These are phyloP conservation scores for Geosmithia morbida DNA, from an alignment of 2,329 filamentous ascomycete genomes.

Conservation along the genomic window DNA sequence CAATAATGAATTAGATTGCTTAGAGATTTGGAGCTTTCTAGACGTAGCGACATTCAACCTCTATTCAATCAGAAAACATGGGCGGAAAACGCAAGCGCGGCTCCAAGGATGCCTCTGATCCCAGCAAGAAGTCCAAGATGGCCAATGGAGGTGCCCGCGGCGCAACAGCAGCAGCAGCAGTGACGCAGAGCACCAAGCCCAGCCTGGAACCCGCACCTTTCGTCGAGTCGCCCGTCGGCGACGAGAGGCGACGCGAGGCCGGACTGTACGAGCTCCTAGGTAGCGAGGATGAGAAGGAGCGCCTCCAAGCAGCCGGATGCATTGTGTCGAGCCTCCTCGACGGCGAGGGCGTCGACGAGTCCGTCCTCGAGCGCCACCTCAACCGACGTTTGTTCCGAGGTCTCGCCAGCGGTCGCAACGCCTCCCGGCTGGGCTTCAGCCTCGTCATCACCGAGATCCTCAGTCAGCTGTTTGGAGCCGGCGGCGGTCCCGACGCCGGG, in stretches of 20 bases:
- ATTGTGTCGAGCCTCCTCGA: conserved; percentile 39
- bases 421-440: conserved; percentile 77
- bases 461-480: conserved; percentile 48
- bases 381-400: conserved; percentile 67
- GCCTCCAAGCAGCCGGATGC: conserved; percentile 42
- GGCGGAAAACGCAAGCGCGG: conserved; percentile 20
- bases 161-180: conserved; percentile 4
- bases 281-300: conserved; percentile 40
- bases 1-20: neutral
- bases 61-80: conserved; percentile 1
- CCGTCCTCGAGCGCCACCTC: conserved; percentile 41
- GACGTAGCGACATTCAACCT: too few species aligned
- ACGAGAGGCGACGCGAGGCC: conserved; percentile 43
- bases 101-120: conserved; percentile 11
- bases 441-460: conserved; percentile 75
- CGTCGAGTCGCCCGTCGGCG: conserved; percentile 32
- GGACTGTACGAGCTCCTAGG: conserved; percentile 46
- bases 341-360: conserved; percentile 30
- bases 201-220: conserved; percentile 26
- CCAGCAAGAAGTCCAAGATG: conserved; percentile 16
- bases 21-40: too few species aligned
- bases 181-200: conserved; percentile 9
- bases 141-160: conserved; percentile 2
- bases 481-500: conserved; percentile 8
- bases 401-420: conserved; percentile 79